These are phyloP conservation scores for Gonium pectorale DNA, from an alignment of 139 green algal genomes.

Conservation along the genomic window DNA sequence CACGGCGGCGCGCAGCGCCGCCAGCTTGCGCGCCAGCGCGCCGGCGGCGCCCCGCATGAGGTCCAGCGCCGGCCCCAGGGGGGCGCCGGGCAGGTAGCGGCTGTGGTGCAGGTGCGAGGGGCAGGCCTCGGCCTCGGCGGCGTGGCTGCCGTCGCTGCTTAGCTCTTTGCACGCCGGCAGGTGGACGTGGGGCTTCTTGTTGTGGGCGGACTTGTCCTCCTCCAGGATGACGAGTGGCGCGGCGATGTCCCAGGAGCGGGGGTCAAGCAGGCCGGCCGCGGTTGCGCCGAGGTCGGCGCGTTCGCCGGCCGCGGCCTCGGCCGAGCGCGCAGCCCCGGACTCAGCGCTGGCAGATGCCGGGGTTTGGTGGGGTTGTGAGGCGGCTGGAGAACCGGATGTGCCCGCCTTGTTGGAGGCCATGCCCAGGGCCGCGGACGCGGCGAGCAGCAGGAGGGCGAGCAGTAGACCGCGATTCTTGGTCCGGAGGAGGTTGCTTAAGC, in stretches of 20 bases:
- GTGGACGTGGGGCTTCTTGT: too few species aligned
- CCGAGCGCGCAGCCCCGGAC: too few species aligned
- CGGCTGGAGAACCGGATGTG: too few species aligned
- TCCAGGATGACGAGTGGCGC: not conserved
- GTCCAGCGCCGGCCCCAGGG: not conserved
- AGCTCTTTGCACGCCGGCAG: too few species aligned
- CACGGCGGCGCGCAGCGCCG: not conserved
- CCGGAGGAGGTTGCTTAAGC: too few species aligned
- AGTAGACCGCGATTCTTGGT: too few species aligned
- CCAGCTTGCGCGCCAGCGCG: not conserved
- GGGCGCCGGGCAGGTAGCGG: not conserved
- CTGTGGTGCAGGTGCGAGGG: conserved; percentile 33
- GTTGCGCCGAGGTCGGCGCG: not conserved
- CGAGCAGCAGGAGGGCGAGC: too few species aligned
- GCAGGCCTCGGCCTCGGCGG: not conserved
- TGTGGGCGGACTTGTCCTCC: not conserved
- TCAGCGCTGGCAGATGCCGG: too few species aligned
- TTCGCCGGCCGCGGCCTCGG: too few species aligned
- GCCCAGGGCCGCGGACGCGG: too few species aligned
- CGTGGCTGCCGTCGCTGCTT: not conserved
- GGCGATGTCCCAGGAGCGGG: conserved; percentile 24
- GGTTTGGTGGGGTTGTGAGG: too few species aligned
- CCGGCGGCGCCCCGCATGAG: conserved; percentile 2
- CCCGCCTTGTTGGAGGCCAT: too few species aligned
- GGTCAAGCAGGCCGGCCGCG: not conserved